Conservation (phyloP, 345 rosid species). For the Ceriops tagal region DNA sequence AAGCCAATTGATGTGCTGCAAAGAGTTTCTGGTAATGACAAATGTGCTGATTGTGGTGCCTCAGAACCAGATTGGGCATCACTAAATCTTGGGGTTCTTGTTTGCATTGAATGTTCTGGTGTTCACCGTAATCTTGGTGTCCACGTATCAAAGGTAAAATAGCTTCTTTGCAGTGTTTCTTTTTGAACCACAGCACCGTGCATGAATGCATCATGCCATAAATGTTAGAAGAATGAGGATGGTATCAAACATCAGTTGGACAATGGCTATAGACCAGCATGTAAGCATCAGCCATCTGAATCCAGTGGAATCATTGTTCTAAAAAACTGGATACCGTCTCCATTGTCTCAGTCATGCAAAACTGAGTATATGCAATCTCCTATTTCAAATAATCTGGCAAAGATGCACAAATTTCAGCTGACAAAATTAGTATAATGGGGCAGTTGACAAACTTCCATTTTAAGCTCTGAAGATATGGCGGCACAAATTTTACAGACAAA, state of each 20-base stretch:
- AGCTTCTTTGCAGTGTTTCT: constrained; percentile 2
- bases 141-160: constrained; percentile 85
- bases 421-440: not conserved
- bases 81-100: constrained; percentile 87
- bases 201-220: not conserved
- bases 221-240: not conserved
- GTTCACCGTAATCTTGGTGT: constrained; percentile 99
- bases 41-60: constrained; percentile 98
- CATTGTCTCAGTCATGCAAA: not conserved
- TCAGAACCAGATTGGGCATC: constrained; percentile 99
- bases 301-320: not conserved
- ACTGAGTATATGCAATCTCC: not conserved
- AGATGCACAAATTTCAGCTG: not conserved
- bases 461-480: not conserved
- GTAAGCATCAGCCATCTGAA: not conserved
- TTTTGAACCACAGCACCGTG: not conserved
- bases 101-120: constrained; percentile 99
- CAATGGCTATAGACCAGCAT: not conserved
- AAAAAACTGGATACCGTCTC: not conserved
- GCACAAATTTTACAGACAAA: not conserved
- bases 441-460: not conserved
- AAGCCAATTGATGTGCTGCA: constrained; percentile 82
- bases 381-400: not conserved
- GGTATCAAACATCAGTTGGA: constrained; percentile 1
- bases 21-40: constrained; percentile 86